Evolutionary conservation across 352 stramenopile genomes (phyloP), one percentile per base, ranked within the genome.

Genomic region (Globisporangium nunn): DNA sequence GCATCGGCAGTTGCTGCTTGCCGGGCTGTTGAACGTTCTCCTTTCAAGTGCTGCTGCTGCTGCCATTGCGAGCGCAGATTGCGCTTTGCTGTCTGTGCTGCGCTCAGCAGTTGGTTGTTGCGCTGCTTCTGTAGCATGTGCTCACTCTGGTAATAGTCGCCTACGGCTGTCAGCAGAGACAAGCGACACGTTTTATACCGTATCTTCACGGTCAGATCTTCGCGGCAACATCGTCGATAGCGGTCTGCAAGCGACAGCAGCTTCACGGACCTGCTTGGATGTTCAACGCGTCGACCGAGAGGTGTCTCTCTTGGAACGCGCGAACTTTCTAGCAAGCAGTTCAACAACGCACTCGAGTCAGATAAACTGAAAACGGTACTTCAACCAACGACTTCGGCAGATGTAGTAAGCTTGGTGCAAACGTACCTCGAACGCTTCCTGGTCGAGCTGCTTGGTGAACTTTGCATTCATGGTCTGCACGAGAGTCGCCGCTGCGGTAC

Each of bases 251-350:
- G 35, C 35, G 14, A 7, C 35, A 12, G 35, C 35, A 3, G 23
- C 23, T 23, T 23, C 11, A 51, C 52, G 4, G 0, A 77, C 71
- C 69, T 61, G 65, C 67, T 64, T 74, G 64, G 52, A 84, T 78
- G 28, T 63, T 49, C 39, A 58, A 50, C 28, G 63, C 65, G 23
- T 71, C 58, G n/a, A 82, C 67, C 4, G 43, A 58, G 7, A 78
- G 54, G 46, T 69, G 62, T 28, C 74, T 77, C 18, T 58, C 52
- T 29, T 79, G 67, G 49, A 88, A 88, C 28, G 62, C 62, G 31
- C 66, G 30, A 23, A 87, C 60, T 58, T 76, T 72, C 59, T 78
- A 43, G 37, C 37, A 17, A 5, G 37, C 37, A 12, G 7, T 3
- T 43, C 37, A 17, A 43, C 10, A 52, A 15, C 43, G 14, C 6